Evolutionary conservation across 2,329 filamentous ascomycete genomes (phyloP), one percentile per base, ranked within the genome.

Genomic region (Fusarium sp.): DNA sequence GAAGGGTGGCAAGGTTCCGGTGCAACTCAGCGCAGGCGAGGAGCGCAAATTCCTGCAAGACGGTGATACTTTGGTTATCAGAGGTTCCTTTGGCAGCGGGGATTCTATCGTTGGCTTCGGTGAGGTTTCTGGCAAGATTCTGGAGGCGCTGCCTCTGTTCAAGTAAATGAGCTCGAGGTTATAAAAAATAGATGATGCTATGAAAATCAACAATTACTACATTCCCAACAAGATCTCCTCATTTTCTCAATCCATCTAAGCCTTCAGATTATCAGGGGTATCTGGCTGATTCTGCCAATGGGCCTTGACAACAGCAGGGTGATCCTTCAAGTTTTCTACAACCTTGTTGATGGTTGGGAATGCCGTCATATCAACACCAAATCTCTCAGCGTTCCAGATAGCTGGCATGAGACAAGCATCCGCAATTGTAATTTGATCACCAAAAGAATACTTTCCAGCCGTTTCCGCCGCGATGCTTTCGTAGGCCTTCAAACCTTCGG

Each of bases 41-140:
- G 87, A 91, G 76, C 86, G 93, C 54, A 87, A 84, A 55, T 95
- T 94, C 78, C 78, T 95, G 36, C 86, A 92, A 73, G 92, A 95
- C 73, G 92, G 92, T 0, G 93, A 96, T 76, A 89, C 88, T 3
- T 78, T 94, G 12, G 86, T 86, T 1, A 84, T 95, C 40, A 85
- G 86, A 1, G 93, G 93, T 1, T 86, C 87, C 8, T 91, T 89
- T 73, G 91, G 91, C 1, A 85, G 89, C 59, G 88, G 91, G 31
- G 89, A 89, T 3, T 86, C 82, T n/a, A 83, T 91, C 55, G 90
- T 96, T 28, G 93, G 93, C 0, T 95, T 95, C 78, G 93, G 93
- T 3, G 88, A 94, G 68, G 93, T 92, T 70, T 82, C 83, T 18
- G 92, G 92, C 13, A 88, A 79, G 39, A 91, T 95, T 16, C 64